Evolutionary conservation across 805 yeast species (phyloP), one percentile per base, ranked within the genome.

Genomic region (Lipomyces starkeyi): DNA sequence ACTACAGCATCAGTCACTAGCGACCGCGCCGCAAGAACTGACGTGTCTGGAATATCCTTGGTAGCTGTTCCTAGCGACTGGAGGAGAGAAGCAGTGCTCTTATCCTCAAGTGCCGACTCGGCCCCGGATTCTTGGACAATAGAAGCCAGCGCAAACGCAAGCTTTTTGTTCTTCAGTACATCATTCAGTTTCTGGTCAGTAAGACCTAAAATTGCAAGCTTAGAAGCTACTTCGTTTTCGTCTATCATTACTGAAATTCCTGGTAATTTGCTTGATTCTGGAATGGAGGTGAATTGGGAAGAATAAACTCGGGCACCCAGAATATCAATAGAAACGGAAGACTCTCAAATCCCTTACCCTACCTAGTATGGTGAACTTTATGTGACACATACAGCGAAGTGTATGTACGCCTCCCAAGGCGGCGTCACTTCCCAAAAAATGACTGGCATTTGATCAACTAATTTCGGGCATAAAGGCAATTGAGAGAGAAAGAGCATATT

Each of bases 101-200:
- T 90, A 69, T 88, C 90, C 72, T 59, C 63, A 17, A 66, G 53
- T 4, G 64, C 52, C 58, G 86, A 80, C 75, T 61, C 77, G 68
- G 60, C 59, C 70, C 49, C 75, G 27, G 84, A 81, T 63, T 86
- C 86, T 29, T 76, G 74, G 64, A 90, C 82, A 67, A 93, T 84
- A 49, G 85, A 85, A 37, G 82, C 83, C 62, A 95, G 83, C 1
- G 97, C 86, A 54, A 82, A 81, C 20, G 94, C 85, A 54, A 93
- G 96, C 78, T 93, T 93, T 77, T 88, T 88, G 81, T 95, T 94
- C 78, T 92, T 94, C 65, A 87, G 78, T 66, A 93, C 88, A 76
- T 95, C 98, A 61, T 87, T 86, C 68, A 91, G 83, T 78, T 91
- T 91, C 61, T 70, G 70, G 58, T 66, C 73, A 52, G 56, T 63